phyloP scores from a whole-genome alignment of 495 filamentous ascomycete genomes.

The Lasiosphaeris hirsuta region DNA sequence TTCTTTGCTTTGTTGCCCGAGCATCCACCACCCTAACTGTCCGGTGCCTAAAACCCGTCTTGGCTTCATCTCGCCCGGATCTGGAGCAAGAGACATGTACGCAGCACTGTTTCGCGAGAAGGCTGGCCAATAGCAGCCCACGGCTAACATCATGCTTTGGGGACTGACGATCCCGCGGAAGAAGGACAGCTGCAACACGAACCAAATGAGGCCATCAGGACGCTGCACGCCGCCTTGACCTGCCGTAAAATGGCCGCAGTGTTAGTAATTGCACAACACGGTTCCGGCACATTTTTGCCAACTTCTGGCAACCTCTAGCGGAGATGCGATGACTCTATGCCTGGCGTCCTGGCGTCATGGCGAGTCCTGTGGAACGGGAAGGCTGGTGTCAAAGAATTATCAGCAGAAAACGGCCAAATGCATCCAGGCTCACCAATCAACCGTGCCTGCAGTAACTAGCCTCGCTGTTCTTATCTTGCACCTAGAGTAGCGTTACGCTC shows the following conservation, averaged over 20 bases:
- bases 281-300: constrained; percentile 11
- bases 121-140: constrained; percentile 17
- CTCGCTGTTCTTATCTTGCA: constrained; percentile 34
- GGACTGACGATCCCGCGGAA: constrained; percentile 8
- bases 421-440: constrained; percentile 35
- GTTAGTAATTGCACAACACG: not conserved
- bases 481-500: constrained; percentile 12
- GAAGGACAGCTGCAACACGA: constrained; percentile 19
- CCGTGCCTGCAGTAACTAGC: constrained; percentile 4
- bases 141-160: not conserved
- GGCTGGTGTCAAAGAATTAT: constrained; percentile 45
- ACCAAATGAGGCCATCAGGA: constrained; percentile 21
- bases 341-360: constrained; percentile 5
- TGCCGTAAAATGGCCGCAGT: not conserved
- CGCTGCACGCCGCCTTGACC: constrained; percentile 3
- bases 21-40: not conserved
- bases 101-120: not conserved
- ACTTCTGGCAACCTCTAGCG: not conserved
- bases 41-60: not conserved
- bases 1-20: not conserved
- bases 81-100: not conserved
- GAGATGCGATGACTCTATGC: not conserved
- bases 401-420: constrained; percentile 33
- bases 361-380: constrained; percentile 18
- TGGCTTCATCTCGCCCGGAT: constrained; percentile 8